Evolutionary conservation across 192 early-diverging fungal genomes (phyloP), one percentile per base, ranked within the genome.

Genomic region (Coemansia sp.): DNA sequence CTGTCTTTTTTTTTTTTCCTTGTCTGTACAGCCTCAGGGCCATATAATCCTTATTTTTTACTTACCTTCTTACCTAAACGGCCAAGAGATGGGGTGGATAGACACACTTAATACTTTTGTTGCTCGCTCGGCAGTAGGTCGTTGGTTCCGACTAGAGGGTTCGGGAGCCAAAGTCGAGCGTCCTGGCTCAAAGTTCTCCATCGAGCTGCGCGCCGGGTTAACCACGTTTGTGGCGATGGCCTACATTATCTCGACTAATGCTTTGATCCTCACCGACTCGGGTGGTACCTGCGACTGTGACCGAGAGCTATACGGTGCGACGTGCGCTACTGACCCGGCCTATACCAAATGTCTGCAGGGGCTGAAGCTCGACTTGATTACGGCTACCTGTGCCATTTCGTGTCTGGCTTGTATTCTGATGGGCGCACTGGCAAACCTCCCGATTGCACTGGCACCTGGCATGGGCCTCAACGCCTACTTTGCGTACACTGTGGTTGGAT

Each of bases 381-480:
- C 90, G 3, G 92, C 88, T 27, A 93, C 92, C 0, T 85, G 91
- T 36, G 88, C 89, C 44, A 87, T 89, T 65, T 77, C 91, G 16
- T 85, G 87, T 68, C 85, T 94, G 65, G 78, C 91, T 1, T 87
- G 86, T 40, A 70, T 88, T n/a, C 75, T 89, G n/a, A 91, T 92
- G 82, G 90, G 90, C 52, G 42, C 87, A 7, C 76, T 90, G 20
- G 90, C 93, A 6, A 94, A 95, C 66, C 77, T 93, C 71, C 93
- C 93, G 2, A 78, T 95, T 68, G 91, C 90, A 18, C 74, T 95
- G 77, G 93, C 93, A 12, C 93, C 93, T 20, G 92, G 92, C 70
- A 89, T 95, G 89, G 93, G 93, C 10, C 79, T 93, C 22, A 94
- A 91, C 63, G 91, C 93, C 29, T 95, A 93, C 72, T 94, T 94